Evolutionary conservation across 345 rosid species (phyloP).

Genomic region (Schrenkiella parvula): DNA sequence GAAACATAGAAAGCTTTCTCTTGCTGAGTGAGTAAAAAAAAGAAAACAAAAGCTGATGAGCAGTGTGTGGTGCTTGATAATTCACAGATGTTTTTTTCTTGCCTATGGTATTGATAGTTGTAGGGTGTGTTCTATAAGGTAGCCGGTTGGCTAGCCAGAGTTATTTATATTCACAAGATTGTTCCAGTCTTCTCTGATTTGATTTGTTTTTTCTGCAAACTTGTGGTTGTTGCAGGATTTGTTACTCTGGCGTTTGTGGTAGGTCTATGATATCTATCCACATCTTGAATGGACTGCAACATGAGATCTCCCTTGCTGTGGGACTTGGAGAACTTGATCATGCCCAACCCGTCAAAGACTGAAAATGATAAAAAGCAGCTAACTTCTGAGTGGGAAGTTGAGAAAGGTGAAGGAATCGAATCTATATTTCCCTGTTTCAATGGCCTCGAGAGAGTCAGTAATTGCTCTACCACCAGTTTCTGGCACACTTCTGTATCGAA

Average conservation of each 20-base stretch:
- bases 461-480: constrained; percentile 57
- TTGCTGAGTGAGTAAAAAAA: too few species aligned
- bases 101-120: background rate
- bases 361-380: constrained; percentile 47
- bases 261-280: constrained; percentile 38
- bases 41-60: background rate
- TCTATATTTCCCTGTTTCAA: constrained; percentile 51
- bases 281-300: constrained; percentile 76
- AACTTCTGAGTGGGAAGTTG: constrained; percentile 51
- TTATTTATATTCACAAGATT: background rate
- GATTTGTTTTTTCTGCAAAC: background rate
- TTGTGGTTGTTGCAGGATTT: constrained; percentile 14
- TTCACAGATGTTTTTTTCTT: background rate
- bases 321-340: constrained; percentile 76
- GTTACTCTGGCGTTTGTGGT: constrained; percentile 1
- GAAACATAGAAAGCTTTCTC: constrained; percentile 27
- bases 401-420: constrained; percentile 55
- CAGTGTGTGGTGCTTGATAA: background rate
- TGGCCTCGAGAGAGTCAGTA: constrained; percentile 42
- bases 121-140: background rate
- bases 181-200: background rate
- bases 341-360: constrained; percentile 44
- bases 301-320: constrained; percentile 52
- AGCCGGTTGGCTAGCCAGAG: background rate
- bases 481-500: constrained; percentile 55